phyloP scores from a whole-genome alignment of 148 eudicot species.

The Silene latifolia region DNA sequence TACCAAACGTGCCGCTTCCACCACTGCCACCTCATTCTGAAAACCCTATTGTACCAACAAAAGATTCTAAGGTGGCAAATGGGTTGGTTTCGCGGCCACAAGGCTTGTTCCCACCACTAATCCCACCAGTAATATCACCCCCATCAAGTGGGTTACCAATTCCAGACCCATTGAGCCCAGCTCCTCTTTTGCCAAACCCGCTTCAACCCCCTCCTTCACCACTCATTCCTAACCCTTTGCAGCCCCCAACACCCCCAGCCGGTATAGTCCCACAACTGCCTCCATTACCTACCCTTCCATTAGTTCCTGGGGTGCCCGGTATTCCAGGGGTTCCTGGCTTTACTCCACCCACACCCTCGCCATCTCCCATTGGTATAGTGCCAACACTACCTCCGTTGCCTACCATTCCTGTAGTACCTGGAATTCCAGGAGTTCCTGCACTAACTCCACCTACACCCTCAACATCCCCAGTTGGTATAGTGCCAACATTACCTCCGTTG shows the following conservation, averaged over 20 bases:
- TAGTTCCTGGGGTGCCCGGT: conserved; percentile 6
- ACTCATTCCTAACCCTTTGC: conserved; percentile 37
- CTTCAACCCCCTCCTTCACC: conserved; percentile 37
- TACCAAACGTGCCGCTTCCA: conserved; percentile 55
- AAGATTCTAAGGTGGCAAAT: conserved; percentile 1
- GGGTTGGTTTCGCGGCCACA: conserved; percentile 10
- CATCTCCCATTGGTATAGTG: too few species aligned
- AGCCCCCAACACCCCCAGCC: conserved; percentile 40
- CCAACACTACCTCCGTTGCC: conserved; percentile 20
- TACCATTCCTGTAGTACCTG: too few species aligned
- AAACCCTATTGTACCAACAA: conserved; percentile 15
- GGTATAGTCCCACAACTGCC: conserved; percentile 17
- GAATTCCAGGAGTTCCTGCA: too few species aligned
- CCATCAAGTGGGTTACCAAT: conserved; percentile 32
- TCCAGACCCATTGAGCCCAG: conserved; percentile 47
- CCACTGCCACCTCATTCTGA: conserved; percentile 52
- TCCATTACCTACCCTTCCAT: conserved; percentile 25
- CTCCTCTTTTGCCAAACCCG: conserved; percentile 37
- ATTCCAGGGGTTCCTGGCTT: conserved; percentile 28
- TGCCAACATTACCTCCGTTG: too few species aligned
- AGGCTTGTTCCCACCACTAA: conserved; percentile 28
- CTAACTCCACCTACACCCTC: background rate
- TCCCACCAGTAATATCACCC: conserved; percentile 29
- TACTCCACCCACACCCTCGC: conserved; percentile 35
- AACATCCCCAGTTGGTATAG: background rate